A percentile compares a stretch with the other conserved stretches of the same genome.
phyloP scores from a whole-genome alignment of 148 eudicot species.

The Dianthus caryophyllus region DNA sequence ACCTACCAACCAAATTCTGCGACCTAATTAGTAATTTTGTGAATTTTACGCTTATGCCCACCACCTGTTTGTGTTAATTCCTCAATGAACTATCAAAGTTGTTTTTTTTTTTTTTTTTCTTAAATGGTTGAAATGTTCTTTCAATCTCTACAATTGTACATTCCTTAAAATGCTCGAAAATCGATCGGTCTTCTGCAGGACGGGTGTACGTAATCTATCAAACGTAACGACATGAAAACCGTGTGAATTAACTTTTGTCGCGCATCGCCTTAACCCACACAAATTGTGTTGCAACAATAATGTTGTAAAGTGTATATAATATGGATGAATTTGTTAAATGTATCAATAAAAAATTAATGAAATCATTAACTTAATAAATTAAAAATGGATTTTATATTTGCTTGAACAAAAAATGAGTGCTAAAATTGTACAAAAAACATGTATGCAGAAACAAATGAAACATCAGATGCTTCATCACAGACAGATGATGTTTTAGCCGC shows the following conservation, averaged over 20 bases:
- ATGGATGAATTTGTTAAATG: neutral
- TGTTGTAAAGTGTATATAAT: neutral
- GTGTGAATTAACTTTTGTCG: neutral
- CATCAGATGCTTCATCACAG: conserved; percentile 37
- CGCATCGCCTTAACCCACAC: neutral
- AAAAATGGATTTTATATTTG: neutral
- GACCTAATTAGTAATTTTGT: neutral
- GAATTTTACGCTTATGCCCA: conserved; percentile 6
- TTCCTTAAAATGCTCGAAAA: neutral
- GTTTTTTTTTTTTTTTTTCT: no score
- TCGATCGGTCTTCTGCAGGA: neutral
- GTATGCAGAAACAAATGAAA: conserved; percentile 39
- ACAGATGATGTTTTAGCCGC: conserved; percentile 75
- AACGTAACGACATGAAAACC: neutral
- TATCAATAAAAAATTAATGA: neutral
- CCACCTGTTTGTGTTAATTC: conserved; percentile 22
- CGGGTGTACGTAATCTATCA: neutral
- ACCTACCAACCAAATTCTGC: neutral
- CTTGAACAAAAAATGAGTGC: conserved; percentile 5
- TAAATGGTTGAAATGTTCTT: no score
- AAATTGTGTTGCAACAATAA: neutral
- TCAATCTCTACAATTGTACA: neutral
- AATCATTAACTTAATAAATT: neutral
- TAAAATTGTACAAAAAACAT: conserved; percentile 39
- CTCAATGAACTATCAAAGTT: conserved; percentile 1